Percentiles rank a stretch among this genome's conserved stretches.
Evolutionary conservation across 345 rosid genomes (phyloP).

Genomic region (Brassica juncea): DNA sequence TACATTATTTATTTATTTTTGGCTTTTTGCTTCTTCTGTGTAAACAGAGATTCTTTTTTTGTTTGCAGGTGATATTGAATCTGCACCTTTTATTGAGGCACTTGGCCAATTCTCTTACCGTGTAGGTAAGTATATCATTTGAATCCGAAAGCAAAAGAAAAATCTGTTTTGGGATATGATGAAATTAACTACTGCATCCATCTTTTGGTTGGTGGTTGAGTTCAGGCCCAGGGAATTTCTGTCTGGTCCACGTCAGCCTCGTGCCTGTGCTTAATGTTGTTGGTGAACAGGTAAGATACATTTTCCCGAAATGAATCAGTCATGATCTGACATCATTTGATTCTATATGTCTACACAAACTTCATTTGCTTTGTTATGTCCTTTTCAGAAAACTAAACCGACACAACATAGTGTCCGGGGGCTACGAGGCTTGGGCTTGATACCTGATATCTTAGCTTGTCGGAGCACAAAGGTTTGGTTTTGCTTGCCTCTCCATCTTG

Average conservation of each 20-base stretch:
- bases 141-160: conserved; percentile 8
- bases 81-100: conserved; percentile 88
- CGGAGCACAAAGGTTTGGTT: conserved; percentile 75
- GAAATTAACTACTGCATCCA: conserved; percentile 18
- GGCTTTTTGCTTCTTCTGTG: conserved; percentile 24
- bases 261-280: conserved; percentile 95
- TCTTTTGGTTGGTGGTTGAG: conserved; percentile 35
- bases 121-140: conserved; percentile 56
- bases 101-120: conserved; percentile 89
- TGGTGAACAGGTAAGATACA: conserved; percentile 76
- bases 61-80: conserved; percentile 89
- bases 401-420: conserved; percentile 94
- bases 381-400: conserved; percentile 89
- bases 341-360: not conserved
- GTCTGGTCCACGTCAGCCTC: conserved; percentile 95
- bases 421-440: conserved; percentile 84
- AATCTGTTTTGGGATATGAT: conserved; percentile 9
- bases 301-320: conserved; percentile 27
- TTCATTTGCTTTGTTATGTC: conserved; percentile 16
- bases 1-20: not conserved
- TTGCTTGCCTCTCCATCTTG: conserved; percentile 18
- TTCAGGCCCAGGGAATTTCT: conserved; percentile 83
- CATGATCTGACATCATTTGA: conserved; percentile 23
- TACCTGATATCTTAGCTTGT: conserved; percentile 88
- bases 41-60: conserved; percentile 19